Evolutionary conservation across 345 rosid genomes (phyloP).

Genomic region (Eucalyptus victrix): DNA sequence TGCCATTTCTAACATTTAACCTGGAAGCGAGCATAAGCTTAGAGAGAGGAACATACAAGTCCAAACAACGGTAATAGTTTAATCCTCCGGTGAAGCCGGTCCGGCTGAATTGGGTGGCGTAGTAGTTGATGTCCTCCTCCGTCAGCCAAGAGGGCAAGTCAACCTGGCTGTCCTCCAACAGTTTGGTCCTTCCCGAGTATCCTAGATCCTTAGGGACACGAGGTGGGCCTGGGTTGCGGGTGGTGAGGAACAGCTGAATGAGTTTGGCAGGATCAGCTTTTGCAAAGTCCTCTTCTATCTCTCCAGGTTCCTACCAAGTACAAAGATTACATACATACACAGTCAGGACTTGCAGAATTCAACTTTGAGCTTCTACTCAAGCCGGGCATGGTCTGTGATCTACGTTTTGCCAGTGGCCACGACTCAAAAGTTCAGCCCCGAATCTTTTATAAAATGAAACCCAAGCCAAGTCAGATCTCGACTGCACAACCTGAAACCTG

Average conservation of each 20-base stretch:
- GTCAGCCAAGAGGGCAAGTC: conserved; percentile 58
- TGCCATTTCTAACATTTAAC: background rate
- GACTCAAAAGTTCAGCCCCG: background rate
- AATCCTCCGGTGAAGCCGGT: conserved; percentile 25
- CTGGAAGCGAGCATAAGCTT: background rate
- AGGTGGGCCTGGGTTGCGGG: conserved; percentile 30
- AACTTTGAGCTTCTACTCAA: background rate
- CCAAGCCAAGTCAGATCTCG: background rate
- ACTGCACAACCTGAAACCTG: conserved; percentile 60
- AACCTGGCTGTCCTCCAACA: background rate
- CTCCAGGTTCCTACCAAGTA: conserved; percentile 40
- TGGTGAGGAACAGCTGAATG: conserved; percentile 17
- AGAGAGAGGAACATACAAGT: conserved; percentile 3
- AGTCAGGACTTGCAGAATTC: background rate
- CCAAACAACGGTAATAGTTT: conserved; percentile 25
- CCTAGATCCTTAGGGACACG: conserved; percentile 3
- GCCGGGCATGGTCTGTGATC: background rate
- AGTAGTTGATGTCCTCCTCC: conserved; percentile 9
- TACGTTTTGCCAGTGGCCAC: background rate
- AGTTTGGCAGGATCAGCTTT: conserved; percentile 31
- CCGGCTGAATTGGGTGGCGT: background rate
- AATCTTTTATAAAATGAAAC: background rate
- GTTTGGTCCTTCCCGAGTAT: conserved; percentile 20
- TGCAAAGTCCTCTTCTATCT: conserved; percentile 57
- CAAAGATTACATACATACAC: background rate